Base-by-base conservation (phyloP, 495 filamentous ascomycete genomes). In the Baudoinia panamericana region DNA sequence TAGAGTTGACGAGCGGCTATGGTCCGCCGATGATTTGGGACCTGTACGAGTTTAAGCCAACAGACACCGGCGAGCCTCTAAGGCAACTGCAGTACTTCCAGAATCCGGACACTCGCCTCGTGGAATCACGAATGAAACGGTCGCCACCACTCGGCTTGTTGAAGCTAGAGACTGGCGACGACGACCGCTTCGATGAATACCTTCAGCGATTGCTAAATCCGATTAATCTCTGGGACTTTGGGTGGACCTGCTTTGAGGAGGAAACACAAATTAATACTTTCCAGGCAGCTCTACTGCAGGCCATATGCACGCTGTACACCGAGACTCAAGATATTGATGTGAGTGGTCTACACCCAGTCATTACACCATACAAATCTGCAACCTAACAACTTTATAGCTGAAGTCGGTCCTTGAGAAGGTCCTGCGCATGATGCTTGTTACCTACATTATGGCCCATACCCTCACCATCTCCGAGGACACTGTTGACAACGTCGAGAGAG, bases 381-480 rank as follows among this genome's bases (percentile, higher is more conserved):
- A 6, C 11, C 19, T 34, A 4, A 35, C 20, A 8, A 23, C 7
- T 11, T 11, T 16, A 30, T 17, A 53, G 45, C 45, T 48, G 7
- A 21, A 34, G n/a, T 48, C 51, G 16, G 48, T 62, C 32, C 50
- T 61, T 24, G 37, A 39, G n/a, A 45, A 54, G 26, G 46, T 61
- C 19, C 39, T 58, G 38, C 58, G 58, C 23, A 56, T 63, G 36
- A 50, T 58, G 19, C 37, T 60, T 19, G 38, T 53, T 29, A 63
- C 60, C 25, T 63, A 55, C 46, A 60, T 61, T 32, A 59, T 63
- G 56, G 55, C 52, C 31, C 60, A 58, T 46, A 56, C 56, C 32
- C 23, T 63, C 22, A 60, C 52, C 25, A 43, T 63, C 13, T 26
- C 42, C 19, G 54, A 59, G 34, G 45, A 53, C 26, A 51, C 43